These are phyloP conservation scores for Pichia insulana DNA, from an alignment of 805 yeast species.

Conservation along the genomic window DNA sequence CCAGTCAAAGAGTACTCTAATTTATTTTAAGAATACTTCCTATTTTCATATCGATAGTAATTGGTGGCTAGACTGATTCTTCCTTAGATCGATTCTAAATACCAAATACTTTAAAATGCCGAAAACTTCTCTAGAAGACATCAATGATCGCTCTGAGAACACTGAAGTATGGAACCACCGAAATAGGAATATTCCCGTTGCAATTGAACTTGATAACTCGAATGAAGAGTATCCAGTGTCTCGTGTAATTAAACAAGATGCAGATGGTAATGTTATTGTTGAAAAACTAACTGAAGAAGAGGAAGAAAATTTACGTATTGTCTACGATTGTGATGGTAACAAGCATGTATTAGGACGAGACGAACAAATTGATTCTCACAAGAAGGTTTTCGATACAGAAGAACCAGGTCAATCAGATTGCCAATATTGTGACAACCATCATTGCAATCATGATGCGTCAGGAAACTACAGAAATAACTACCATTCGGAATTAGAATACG, in stretches of 20 bases:
- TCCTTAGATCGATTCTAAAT: no score
- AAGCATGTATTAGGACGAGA: background rate
- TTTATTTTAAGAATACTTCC: no score
- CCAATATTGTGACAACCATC: slow-evolving; percentile 8
- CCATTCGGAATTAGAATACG: slow-evolving; percentile 4
- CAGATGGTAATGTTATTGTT: slow-evolving; percentile 69
- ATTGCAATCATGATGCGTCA: slow-evolving; percentile 9
- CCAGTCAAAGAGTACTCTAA: no score
- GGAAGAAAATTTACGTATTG: slow-evolving; percentile 18
- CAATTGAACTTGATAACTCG: slow-evolving; percentile 46
- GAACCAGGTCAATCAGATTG: slow-evolving; percentile 14
- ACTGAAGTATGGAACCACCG: no score
- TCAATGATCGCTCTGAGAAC: no score
- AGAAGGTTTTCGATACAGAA: slow-evolving; percentile 1
- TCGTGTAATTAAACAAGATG: slow-evolving; percentile 56
- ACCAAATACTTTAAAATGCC: no score
- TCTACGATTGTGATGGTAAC: slow-evolving; percentile 6
- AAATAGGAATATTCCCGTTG: slow-evolving; percentile 14
- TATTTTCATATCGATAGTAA: no score
- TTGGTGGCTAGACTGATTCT: slow-evolving; percentile 20
- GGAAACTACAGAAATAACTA: slow-evolving; percentile 2
- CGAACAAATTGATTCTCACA: background rate
- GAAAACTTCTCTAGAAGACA: background rate
- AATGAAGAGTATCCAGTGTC: slow-evolving; percentile 63
- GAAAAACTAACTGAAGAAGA: slow-evolving; percentile 35